Base-by-base conservation (phyloP, 371 early-diverging fungal species). In the Mucor piriformis region DNA sequence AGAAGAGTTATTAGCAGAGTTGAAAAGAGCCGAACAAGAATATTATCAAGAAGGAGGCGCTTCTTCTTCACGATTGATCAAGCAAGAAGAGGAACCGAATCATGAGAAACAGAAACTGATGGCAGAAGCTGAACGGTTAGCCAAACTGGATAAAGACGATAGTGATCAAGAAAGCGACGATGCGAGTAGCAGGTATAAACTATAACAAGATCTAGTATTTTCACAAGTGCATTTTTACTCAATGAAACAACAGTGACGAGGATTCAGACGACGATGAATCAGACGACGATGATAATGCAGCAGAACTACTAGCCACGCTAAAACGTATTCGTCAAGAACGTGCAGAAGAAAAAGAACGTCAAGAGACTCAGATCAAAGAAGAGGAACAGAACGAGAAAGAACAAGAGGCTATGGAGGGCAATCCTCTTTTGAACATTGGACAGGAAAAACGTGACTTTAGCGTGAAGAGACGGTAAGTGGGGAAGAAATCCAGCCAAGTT, bases 241-340 rank as follows among this genome's bases (percentile, higher is more conserved):
- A n/a, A n/a, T n/a, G n/a, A n/a, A 44, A 15, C 40, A 25, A 58
- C 42, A 15, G 16, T 20, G 25, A 18, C 55, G 58, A 67, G 46
- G 74, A 71, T 16, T 64, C 60, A 15, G 74, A 77, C 24, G 81
- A 77, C 34, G 84, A 86, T 6, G 85, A 86, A 38, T 90, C 88
- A 16, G 89, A 90, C 27, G 92, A 92, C n/a, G 96, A 96, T 40
- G 97, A 97, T 58, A 95, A 98, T 65, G 91, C 93, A 6, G 95
- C 88, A 34, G 91, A 92, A 65, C 67, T 98, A 37, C 55, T 97
- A 72, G 86, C 90, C 10, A 97, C 96, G 63, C 77, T 98, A 37
- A 96, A 95, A 68, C 95, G 95, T 76, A 98, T 98, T 56, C 93
- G 95, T 64, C 83, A 87, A 48, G 98, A 98, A 69, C 83, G 97